Evolutionary conservation across 2,329 filamentous ascomycete genomes (phyloP).

Genomic region (Grosmannia serpens): DNA sequence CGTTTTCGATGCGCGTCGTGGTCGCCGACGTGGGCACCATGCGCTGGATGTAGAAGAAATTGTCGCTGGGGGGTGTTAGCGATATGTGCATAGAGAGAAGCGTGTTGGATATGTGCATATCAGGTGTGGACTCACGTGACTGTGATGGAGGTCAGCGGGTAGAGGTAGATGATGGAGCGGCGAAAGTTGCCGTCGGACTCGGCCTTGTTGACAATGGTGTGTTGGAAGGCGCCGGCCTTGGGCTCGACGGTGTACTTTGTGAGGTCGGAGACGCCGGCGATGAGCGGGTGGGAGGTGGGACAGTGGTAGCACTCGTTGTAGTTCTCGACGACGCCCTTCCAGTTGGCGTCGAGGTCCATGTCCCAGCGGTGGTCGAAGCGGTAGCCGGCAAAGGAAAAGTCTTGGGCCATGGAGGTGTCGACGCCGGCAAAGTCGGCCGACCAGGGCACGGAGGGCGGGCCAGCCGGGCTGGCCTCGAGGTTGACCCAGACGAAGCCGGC

Average conservation of each 20-base stretch:
- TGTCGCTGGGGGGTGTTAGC: constrained; percentile 17
- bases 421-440: constrained; percentile 14
- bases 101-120: neutral
- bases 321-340: constrained; percentile 32
- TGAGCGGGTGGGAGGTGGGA: constrained; percentile 33
- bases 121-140: constrained; percentile 22
- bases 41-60: constrained; percentile 41
- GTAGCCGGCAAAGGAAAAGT: constrained; percentile 17
- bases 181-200: constrained; percentile 6
- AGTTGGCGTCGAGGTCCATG: constrained; percentile 24
- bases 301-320: constrained; percentile 40
- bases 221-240: constrained; percentile 12
- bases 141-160: constrained; percentile 26
- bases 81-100: neutral
- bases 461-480: constrained; percentile 26
- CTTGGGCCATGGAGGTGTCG: neutral
- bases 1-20: constrained; percentile 33
- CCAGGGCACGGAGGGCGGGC: constrained; percentile 29
- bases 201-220: constrained; percentile 10
- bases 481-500: constrained; percentile 11
- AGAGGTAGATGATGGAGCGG: constrained; percentile 25
- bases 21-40: constrained; percentile 34
- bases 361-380: constrained; percentile 16
- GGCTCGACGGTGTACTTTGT: constrained; percentile 28
- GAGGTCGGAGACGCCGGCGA: constrained; percentile 31